Percentiles rank a stretch among this genome's conserved stretches.
phyloP scores from a whole-genome alignment of 2,329 filamentous ascomycete genomes.

The Coniella lustricola region DNA sequence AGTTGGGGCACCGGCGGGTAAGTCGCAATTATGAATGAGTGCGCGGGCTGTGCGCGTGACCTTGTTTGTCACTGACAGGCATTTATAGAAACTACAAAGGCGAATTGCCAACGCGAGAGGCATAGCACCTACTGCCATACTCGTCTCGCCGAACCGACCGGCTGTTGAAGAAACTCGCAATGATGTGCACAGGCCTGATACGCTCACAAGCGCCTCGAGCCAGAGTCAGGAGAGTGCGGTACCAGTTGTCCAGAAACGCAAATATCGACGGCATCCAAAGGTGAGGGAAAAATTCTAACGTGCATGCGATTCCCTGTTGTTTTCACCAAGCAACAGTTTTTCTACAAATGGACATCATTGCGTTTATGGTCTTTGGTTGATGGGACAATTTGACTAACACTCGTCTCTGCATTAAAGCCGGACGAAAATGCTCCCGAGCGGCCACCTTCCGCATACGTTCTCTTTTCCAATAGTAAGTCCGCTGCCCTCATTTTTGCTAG shows the following conservation, averaged over 20 bases:
- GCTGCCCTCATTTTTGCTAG: conserved; percentile 1
- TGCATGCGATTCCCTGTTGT: too few relatives aligned
- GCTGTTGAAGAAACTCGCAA: conserved; percentile 47
- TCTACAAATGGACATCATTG: neutral
- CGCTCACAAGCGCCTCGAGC: conserved; percentile 21
- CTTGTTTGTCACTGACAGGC: conserved; percentile 12
- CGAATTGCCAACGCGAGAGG: conserved; percentile 71
- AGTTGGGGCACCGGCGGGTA: conserved; percentile 75
- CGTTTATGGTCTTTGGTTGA: neutral
- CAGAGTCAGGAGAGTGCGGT: conserved; percentile 38
- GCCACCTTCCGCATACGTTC: conserved; percentile 74
- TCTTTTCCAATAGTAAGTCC: conserved; percentile 74
- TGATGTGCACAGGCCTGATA: conserved; percentile 46
- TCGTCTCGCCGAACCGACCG: conserved; percentile 43
- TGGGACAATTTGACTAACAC: neutral
- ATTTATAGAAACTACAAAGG: conserved; percentile 66
- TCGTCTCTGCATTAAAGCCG: conserved; percentile 37
- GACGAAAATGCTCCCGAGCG: conserved; percentile 76
- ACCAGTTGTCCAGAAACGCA: conserved; percentile 53
- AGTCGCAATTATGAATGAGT: conserved; percentile 23
- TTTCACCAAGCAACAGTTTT: neutral
- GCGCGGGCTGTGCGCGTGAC: neutral
- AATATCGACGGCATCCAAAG: conserved; percentile 73
- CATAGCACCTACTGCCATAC: conserved; percentile 45
- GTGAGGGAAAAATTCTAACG: conserved; percentile 32